These are phyloP conservation scores for Pythium pyrilobum DNA, from an alignment of 352 stramenopile species.

Conservation along the genomic window DNA sequence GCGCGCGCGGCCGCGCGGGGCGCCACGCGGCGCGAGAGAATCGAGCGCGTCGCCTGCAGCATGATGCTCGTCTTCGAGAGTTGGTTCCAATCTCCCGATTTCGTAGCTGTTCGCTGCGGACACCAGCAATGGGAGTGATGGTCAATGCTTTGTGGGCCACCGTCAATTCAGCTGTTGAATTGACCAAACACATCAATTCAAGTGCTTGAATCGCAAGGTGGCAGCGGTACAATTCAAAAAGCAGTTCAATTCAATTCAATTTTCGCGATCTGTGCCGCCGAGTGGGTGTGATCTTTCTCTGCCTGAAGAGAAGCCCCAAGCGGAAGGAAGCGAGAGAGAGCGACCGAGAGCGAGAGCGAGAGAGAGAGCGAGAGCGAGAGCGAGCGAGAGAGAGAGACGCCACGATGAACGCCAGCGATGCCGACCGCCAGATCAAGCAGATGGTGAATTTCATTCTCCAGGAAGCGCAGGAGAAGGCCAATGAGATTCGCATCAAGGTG, in stretches of 20 bases:
- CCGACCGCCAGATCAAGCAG: slow-evolving; percentile 91
- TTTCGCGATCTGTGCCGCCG: too few species aligned
- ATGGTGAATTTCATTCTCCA: slow-evolving; percentile 99
- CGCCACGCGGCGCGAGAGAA: neutral
- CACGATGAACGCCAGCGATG: slow-evolving; percentile 80
- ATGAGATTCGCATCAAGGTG: slow-evolving; percentile 98
- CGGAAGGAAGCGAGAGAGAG: neutral
- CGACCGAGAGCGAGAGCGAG: neutral
- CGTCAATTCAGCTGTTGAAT: slow-evolving; percentile 1
- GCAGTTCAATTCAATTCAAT: neutral
- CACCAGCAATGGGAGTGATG: slow-evolving; percentile 17
- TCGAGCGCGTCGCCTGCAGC: neutral
- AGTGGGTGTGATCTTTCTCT: neutral
- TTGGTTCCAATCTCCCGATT: neutral
- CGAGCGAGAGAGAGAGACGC: neutral
- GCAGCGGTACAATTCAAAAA: too few species aligned
- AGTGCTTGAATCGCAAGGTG: too few species aligned
- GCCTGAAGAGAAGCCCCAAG: neutral
- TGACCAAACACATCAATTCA: too few species aligned
- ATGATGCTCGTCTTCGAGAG: neutral
- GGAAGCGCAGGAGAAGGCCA: slow-evolving; percentile 99
- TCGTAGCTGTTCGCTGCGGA: slow-evolving; percentile 10
- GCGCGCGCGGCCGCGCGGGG: slow-evolving; percentile 6
- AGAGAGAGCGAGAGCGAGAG: neutral
- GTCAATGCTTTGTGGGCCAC: neutral